Evolutionary conservation across 768 basidiomycete species (phyloP), one percentile per base, ranked within the genome.

Genomic region (Cyclocybe cylindracea): DNA sequence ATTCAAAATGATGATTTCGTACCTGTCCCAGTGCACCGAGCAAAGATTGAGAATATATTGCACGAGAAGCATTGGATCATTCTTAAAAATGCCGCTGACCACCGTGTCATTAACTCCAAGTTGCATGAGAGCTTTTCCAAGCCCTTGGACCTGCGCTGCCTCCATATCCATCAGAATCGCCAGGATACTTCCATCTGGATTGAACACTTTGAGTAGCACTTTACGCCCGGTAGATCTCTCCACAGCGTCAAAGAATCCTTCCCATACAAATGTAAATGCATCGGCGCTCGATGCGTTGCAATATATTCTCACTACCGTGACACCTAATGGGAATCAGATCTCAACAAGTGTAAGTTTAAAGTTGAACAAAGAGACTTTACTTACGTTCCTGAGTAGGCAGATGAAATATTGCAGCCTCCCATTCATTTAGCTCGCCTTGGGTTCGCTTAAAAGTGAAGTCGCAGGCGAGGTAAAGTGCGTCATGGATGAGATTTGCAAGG

Each of bases 361-460:
- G 18, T 40, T 11, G n/a, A 18, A 4, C 24, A 13, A 14, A 41
- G 48, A 40, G 39, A 45, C 2, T 33, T 32, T 1, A 56, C 56
- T n/a, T 50, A 60, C 54, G 52, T n/a, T 18, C 36, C 9, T 59
- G 45, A 38, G 46, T 40, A 8, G 48, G 35, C 5, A 55, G 54
- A 24, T 49, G 7, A 42, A 57, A 58, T 3, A 46, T 45, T 2
- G 48, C 61, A 7, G 62, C 58, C 40, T 64, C 59, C 56, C 61
- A 64, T 43, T 66, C 60, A 41, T 66, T 55, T 37, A 60, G 39
- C 0, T 54, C 48, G 5, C 62, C 65, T 7, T 48, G 34, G 1
- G 61, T 55, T 4, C 59, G 53, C 37, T 62, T 61, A 51, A 62
- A 66, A 2, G 65, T 66, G 33, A 43, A 63, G 36, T 63, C 64